Evolutionary conservation across 495 filamentous ascomycete genomes (phyloP), one percentile per base, ranked within the genome.

Genomic region (Aspergillus bridgeri): DNA sequence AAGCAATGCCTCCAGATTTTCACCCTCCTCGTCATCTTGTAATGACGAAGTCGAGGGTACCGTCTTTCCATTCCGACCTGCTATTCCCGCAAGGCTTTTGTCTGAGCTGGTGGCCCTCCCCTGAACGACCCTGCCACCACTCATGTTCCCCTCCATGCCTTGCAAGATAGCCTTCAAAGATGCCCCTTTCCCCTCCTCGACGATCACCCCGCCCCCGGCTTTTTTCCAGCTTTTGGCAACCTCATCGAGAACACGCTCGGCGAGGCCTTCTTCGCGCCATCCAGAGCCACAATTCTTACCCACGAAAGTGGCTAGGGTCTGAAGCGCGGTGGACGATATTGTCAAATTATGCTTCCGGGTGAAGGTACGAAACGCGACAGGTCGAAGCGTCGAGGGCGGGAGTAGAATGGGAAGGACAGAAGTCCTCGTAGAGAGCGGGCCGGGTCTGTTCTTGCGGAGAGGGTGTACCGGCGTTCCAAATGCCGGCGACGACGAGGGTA

Each of bases 331-430:
- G 0, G 93, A 93, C 3, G 90, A 96, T 42, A 98, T 86, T 0
- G 92, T 98, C 42, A 98, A 79, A 68, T 92, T 93, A 72, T 98
- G 91, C 65, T 98, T 98, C 74, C 96, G 96, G 6, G 94, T 98
- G 62, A 98, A 95, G 0, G 90, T 93, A 42, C 94, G 88, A 69
- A 98, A 98, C 43, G 94, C 94, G 33, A 97, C 79, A 6, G 94
- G 95, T 61, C 94, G 84, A 33, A 98, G 79, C 0, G 90, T 93
- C 21, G 89, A 84, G 3, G 91, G 88, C 18, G 92, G 92, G 27
- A 98, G 88, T 33, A 93, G 71, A 53, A 98, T 91, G 13, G 94
- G 90, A 6, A 98, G 78, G 50, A 96, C 86, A 19, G 89, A 90
- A 0, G 89, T 82, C 62, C 89, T 89, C 15, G 79, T 69, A 58